Evolutionary conservation across 257 asterid species (phyloP).

Genomic region (Haberlea rhodopensis): DNA sequence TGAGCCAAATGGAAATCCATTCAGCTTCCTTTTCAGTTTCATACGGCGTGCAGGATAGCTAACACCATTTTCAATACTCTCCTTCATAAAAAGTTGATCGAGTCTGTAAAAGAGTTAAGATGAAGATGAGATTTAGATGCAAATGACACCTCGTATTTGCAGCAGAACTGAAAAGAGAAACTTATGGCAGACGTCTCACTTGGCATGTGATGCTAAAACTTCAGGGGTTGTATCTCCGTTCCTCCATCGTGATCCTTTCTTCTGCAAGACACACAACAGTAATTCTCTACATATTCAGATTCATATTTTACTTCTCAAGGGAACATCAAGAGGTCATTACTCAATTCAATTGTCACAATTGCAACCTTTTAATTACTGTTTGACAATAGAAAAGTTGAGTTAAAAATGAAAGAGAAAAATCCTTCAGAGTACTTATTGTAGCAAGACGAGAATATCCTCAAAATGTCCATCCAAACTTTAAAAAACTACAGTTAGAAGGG

Average conservation of each 20-base stretch:
- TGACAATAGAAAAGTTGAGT: background rate
- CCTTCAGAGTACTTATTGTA: background rate
- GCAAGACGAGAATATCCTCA: background rate
- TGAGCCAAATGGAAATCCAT: slow-evolving; percentile 72
- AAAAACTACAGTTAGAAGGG: no score
- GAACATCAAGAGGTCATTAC: slow-evolving; percentile 6
- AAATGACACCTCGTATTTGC: slow-evolving; percentile 18
- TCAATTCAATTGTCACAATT: slow-evolving; percentile 11
- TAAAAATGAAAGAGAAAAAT: background rate
- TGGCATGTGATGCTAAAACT: slow-evolving; percentile 64
- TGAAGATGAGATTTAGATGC: slow-evolving; percentile 5
- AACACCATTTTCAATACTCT: slow-evolving; percentile 59
- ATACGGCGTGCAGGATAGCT: slow-evolving; percentile 55
- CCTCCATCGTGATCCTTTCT: slow-evolving; percentile 71
- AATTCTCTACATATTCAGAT: slow-evolving; percentile 6
- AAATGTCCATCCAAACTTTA: no score
- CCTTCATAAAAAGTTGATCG: slow-evolving; percentile 81
- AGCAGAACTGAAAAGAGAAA: slow-evolving; percentile 16
- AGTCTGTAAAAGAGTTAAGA: slow-evolving; percentile 50
- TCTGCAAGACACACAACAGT: slow-evolving; percentile 41
- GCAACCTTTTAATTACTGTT: slow-evolving; percentile 1
- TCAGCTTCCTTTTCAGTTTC: slow-evolving; percentile 76
- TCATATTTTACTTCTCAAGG: background rate
- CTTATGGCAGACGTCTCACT: slow-evolving; percentile 46
- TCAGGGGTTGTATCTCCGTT: slow-evolving; percentile 64